Percentiles rank a stretch among this genome's conserved stretches.
phyloP scores from a whole-genome alignment of 164 flowering plant genomes.

The Platanus orientalis region DNA sequence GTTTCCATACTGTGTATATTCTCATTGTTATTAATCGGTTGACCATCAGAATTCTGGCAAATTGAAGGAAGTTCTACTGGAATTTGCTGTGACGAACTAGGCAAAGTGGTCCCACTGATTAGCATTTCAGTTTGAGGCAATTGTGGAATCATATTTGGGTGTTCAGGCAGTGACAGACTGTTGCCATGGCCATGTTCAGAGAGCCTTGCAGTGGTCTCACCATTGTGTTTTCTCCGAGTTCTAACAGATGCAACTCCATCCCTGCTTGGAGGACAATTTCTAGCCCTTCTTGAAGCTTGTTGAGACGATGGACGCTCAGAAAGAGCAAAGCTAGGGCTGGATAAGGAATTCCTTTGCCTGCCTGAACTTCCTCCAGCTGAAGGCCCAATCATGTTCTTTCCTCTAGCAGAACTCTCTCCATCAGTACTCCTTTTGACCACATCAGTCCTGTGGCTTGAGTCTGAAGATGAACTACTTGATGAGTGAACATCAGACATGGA shows the following conservation, averaged over 20 bases:
- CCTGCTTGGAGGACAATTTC: conserved; percentile 29
- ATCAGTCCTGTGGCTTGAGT: conserved; percentile 30
- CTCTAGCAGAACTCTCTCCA: conserved; percentile 55
- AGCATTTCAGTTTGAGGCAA: conserved; percentile 27
- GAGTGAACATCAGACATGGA: conserved; percentile 52
- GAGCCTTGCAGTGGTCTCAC: conserved; percentile 30
- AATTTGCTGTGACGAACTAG: conserved; percentile 28
- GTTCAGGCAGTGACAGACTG: conserved; percentile 20
- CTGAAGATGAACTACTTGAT: conserved; percentile 42
- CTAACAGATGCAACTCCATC: conserved; percentile 41
- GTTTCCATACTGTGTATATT: conserved; percentile 24
- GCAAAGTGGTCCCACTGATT: conserved; percentile 15
- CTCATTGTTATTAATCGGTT: conserved; percentile 34
- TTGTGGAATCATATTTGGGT: conserved; percentile 15
- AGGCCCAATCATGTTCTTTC: conserved; percentile 40
- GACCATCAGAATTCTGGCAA: conserved; percentile 24
- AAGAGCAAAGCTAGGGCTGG: conserved; percentile 24
- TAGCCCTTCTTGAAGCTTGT: conserved; percentile 35
- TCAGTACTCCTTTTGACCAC: conserved; percentile 38
- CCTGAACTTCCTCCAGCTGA: conserved; percentile 28
- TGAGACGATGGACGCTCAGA: conserved; percentile 28
- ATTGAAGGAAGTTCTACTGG: conserved; percentile 24
- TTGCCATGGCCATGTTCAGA: conserved; percentile 34
- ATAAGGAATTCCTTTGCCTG: conserved; percentile 8
- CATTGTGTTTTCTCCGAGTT: conserved; percentile 38